These are phyloP conservation scores for Talaromyces wortmannii DNA, from an alignment of 495 filamentous ascomycete species.

Conservation along the genomic window DNA sequence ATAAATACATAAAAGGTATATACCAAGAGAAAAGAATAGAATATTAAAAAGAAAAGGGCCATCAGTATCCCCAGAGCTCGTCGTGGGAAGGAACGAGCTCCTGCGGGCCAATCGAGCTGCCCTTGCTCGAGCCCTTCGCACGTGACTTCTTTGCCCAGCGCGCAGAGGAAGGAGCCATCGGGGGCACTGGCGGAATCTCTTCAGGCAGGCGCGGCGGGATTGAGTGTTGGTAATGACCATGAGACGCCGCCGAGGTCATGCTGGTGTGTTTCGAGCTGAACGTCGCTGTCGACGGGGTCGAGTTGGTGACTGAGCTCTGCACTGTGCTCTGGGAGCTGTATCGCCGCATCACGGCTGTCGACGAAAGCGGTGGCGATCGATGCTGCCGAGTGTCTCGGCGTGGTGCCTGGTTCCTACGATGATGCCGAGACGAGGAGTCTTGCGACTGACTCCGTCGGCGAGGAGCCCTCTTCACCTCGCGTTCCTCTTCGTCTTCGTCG, in stretches of 20 bases:
- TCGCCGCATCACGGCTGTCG: slow-evolving; percentile 39
- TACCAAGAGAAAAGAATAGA: not conserved
- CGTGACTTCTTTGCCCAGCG: not conserved
- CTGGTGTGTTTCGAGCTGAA: slow-evolving; percentile 31
- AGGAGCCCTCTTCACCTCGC: not conserved
- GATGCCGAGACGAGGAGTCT: not conserved
- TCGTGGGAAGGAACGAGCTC: slow-evolving; percentile 39
- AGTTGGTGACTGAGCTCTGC: slow-evolving; percentile 14
- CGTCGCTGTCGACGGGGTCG: slow-evolving; percentile 17
- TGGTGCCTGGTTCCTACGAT: not conserved
- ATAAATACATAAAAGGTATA: not conserved
- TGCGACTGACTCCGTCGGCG: not conserved
- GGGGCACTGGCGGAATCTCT: slow-evolving; percentile 8
- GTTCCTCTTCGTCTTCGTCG: not conserved
- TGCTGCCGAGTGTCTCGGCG: not conserved
- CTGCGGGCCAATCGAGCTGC: slow-evolving; percentile 12
- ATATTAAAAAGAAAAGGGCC: not conserved
- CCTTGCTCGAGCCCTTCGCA: slow-evolving; percentile 6
- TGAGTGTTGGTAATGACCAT: slow-evolving; percentile 18
- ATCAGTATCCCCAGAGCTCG: slow-evolving; percentile 34
- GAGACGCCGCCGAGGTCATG: slow-evolving; percentile 23
- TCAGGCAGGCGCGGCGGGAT: slow-evolving; percentile 15
- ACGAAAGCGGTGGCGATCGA: slow-evolving; percentile 30
- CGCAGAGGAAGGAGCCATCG: not conserved
- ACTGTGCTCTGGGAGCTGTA: slow-evolving; percentile 25